phyloP scores from a whole-genome alignment of 495 filamentous ascomycete species.

The Melanomma pulvis-pyrius region DNA sequence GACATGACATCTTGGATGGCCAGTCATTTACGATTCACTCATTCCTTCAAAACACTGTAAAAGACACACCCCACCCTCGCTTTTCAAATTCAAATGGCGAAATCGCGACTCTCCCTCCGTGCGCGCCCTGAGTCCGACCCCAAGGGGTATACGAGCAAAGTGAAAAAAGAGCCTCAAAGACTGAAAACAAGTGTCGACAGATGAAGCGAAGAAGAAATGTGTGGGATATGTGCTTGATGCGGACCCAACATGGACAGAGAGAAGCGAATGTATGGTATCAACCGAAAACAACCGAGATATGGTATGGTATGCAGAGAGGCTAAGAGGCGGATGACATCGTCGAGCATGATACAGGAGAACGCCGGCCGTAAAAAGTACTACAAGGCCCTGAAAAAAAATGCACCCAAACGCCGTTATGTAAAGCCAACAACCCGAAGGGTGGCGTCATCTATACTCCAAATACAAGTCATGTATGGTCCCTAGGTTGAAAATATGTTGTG shows the following conservation, averaged over 20 bases:
- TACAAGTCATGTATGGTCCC: not conserved
- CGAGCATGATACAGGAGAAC: not conserved
- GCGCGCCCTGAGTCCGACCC: not conserved
- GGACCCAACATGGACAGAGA: not conserved
- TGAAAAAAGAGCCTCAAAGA: too few species aligned
- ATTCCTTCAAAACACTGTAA: too few species aligned
- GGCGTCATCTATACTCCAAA: conserved; percentile 2
- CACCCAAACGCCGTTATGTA: not conserved
- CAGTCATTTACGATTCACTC: too few species aligned
- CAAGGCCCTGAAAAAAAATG: not conserved
- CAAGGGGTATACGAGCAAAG: too few species aligned
- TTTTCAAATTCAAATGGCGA: not conserved
- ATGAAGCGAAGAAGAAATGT: too few species aligned
- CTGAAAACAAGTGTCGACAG: too few species aligned
- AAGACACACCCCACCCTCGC: too few species aligned
- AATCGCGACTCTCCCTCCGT: not conserved
- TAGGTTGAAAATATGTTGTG: conserved; percentile 1
- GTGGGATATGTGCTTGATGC: too few species aligned
- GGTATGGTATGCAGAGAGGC: not conserved
- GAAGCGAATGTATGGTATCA: not conserved
- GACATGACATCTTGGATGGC: too few species aligned
- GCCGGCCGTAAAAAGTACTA: not conserved
- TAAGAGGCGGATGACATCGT: not conserved
- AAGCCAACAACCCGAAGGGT: conserved; percentile 5
- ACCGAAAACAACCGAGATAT: not conserved